Percentiles rank a stretch among this genome's conserved stretches.
Conservation (phyloP, 495 filamentous ascomycete species). For the Platismatia glauca region DNA sequence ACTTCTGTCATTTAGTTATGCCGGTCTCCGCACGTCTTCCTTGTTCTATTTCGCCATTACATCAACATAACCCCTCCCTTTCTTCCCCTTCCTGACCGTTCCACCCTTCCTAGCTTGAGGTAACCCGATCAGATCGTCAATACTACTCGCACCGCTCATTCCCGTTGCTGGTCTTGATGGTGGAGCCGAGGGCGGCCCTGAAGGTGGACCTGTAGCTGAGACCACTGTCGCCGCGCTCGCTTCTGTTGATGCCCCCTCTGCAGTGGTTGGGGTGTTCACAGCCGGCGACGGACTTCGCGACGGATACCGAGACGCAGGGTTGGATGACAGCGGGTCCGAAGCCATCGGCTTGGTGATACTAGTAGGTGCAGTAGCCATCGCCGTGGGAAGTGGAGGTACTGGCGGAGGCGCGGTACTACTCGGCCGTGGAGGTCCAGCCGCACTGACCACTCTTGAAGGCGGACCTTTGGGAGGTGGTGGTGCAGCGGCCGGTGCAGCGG, state of each 20-base stretch:
- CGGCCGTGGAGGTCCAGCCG: conserved; percentile 21
- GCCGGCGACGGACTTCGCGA: conserved; percentile 26
- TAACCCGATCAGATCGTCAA: conserved; percentile 74
- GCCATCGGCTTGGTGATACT: conserved; percentile 31
- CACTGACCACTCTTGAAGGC: conserved; percentile 27
- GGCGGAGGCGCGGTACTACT: conserved; percentile 26
- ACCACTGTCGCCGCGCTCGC: conserved; percentile 25
- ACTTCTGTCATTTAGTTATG: background rate
- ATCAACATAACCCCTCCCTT: conserved; percentile 79
- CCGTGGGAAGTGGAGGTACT: conserved; percentile 30
- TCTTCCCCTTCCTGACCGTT: conserved; percentile 64
- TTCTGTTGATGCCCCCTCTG: conserved; percentile 26
- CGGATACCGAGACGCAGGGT: conserved; percentile 28
- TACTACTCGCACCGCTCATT: conserved; percentile 70
- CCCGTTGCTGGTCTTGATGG: conserved; percentile 49
- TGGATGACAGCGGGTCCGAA: conserved; percentile 28
- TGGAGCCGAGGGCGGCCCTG: conserved; percentile 24
- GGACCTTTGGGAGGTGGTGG: conserved; percentile 45
- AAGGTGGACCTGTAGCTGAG: conserved; percentile 17
- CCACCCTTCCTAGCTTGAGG: conserved; percentile 57
- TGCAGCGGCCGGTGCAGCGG: conserved; percentile 39
- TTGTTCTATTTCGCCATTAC: conserved; percentile 58
- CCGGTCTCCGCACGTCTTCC: background rate
- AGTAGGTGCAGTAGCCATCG: conserved; percentile 30
- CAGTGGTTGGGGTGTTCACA: conserved; percentile 27